A percentile compares a stretch with the other conserved stretches of the same genome.
Conservation (phyloP, 2,329 filamentous ascomycete genomes). For the Tolypocladium cylindrosporum region DNA sequence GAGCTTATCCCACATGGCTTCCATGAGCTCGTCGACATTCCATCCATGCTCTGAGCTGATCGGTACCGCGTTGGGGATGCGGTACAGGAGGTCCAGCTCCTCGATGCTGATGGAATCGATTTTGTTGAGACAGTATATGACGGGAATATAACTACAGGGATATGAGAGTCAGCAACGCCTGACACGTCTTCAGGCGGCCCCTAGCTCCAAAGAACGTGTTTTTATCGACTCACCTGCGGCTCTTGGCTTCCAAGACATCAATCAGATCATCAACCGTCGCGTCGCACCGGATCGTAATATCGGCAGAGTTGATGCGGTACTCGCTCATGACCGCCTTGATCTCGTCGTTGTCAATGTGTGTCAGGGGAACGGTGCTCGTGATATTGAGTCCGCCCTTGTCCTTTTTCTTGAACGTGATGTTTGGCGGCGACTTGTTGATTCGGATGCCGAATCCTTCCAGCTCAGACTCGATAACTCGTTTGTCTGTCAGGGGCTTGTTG, state of each 20-base stretch:
- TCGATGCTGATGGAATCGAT: conserved; percentile 98
- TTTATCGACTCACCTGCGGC: conserved; percentile 39
- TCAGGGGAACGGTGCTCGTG: conserved; percentile 85
- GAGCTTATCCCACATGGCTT: conserved; percentile 98
- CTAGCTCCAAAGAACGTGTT: not conserved
- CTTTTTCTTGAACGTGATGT: conserved; percentile 99
- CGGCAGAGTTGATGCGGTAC: conserved; percentile 91
- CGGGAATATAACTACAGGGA: conserved; percentile 78
- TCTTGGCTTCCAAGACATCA: conserved; percentile 89
- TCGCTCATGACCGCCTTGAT: conserved; percentile 97
- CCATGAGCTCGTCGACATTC: conserved; percentile 95
- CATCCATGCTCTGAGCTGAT: conserved; percentile 97
- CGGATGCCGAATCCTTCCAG: conserved; percentile 95
- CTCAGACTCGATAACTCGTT: conserved; percentile 89
- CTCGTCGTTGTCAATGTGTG: conserved; percentile 90
- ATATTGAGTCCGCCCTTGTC: conserved; percentile 96
- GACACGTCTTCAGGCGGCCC: not conserved
- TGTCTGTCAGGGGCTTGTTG: conserved; percentile 96
- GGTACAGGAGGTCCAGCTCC: conserved; percentile 89
- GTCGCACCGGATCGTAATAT: conserved; percentile 96
- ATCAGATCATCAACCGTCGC: conserved; percentile 96
- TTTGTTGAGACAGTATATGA: conserved; percentile 98
- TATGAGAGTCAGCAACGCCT: not conserved
- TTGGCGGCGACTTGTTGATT: conserved; percentile 94
- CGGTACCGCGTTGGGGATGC: conserved; percentile 92